Conservation (phyloP, 306 rosid genomes). For the Vigna nakashimae region DNA sequence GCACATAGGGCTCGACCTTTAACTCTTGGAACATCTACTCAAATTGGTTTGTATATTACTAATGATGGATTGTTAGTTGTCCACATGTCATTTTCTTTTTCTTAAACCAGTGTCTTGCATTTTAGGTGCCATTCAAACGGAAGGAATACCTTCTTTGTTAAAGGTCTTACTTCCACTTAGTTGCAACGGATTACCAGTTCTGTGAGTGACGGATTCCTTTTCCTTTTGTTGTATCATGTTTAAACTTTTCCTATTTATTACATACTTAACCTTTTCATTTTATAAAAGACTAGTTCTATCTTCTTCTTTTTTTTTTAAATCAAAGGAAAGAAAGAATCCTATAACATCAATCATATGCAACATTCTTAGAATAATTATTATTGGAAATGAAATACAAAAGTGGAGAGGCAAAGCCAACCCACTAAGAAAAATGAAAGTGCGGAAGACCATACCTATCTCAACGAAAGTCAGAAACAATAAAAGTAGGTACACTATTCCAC, state of each 20-base stretch:
- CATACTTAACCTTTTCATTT: background rate
- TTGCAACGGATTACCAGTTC: slow-evolving; percentile 80
- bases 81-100: background rate
- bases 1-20: slow-evolving; percentile 78
- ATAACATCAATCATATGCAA: no score
- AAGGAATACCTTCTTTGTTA: slow-evolving; percentile 95
- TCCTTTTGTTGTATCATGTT: background rate
- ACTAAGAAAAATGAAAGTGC: no score
- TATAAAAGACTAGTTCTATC: background rate
- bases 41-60: slow-evolving; percentile 77
- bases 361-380: no score
- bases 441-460: no score
- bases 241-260: background rate
- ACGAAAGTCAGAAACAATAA: no score
- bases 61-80: slow-evolving; percentile 8
- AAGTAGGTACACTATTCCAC: background rate
- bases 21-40: slow-evolving; percentile 88
- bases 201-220: slow-evolving; percentile 60
- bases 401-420: no score
- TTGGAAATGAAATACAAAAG: no score
- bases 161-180: slow-evolving; percentile 83
- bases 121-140: slow-evolving; percentile 90
- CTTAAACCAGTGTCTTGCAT: slow-evolving; percentile 25
- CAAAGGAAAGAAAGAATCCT: no score
- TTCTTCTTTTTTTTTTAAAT: no score